Evolutionary conservation across 2,329 filamentous ascomycete species (phyloP).

Genomic region (Aspergillus aculeatus): DNA sequence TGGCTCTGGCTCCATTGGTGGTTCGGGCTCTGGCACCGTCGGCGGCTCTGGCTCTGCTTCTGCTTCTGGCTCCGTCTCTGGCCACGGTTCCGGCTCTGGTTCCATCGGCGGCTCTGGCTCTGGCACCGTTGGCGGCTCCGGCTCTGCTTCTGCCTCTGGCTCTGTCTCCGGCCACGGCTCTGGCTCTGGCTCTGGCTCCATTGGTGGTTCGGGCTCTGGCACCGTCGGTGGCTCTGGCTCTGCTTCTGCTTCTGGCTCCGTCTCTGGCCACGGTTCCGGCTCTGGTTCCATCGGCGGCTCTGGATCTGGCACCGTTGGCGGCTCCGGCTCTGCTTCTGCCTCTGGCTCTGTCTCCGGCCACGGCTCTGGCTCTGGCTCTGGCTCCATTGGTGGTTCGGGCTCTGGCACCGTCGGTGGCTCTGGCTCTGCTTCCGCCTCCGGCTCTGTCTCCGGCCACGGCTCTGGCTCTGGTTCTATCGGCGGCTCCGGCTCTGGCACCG

Average conservation of each 20-base stretch:
- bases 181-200: no score
- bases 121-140: constrained; percentile 17
- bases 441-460: neutral
- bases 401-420: no score
- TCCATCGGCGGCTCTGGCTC: neutral
- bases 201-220: no score
- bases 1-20: neutral
- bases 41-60: constrained; percentile 14
- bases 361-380: neutral
- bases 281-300: no score
- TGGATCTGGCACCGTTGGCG: no score
- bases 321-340: constrained; percentile 11
- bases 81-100: neutral
- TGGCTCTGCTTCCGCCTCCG: neutral
- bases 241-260: no score
- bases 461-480: neutral
- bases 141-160: constrained; percentile 2
- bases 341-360: neutral
- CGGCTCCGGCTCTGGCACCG: no score
- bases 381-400: no score
- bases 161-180: neutral
- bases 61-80: neutral
- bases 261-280: neutral
- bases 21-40: constrained; percentile 13
- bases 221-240: no score